Evolutionary conservation across 208 protist species (phyloP).

Genomic region (Phytomonas sp.): DNA sequence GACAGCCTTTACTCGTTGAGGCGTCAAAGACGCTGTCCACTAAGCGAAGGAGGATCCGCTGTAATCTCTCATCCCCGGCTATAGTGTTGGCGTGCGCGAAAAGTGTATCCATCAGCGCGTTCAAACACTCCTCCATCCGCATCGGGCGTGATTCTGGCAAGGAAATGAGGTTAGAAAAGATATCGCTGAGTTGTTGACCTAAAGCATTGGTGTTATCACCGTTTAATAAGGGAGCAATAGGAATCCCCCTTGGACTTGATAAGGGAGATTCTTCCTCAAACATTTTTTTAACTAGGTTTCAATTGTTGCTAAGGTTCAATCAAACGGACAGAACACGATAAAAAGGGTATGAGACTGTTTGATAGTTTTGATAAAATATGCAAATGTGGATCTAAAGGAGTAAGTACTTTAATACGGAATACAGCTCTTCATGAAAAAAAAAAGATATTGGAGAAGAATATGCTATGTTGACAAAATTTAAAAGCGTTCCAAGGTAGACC

Average conservation of each 20-base stretch:
- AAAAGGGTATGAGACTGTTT: too few relatives aligned
- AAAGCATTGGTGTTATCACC: constrained; percentile 55
- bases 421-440: constrained; percentile 12
- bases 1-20: constrained; percentile 59
- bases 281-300: not conserved
- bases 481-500: not conserved
- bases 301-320: not conserved
- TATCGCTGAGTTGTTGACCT: constrained; percentile 52
- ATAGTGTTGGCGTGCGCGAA: constrained; percentile 63
- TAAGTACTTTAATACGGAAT: not conserved
- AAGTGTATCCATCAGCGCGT: constrained; percentile 62
- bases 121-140: constrained; percentile 63
- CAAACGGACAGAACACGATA: too few relatives aligned
- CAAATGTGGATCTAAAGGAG: not conserved
- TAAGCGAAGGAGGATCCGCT: constrained; percentile 47
- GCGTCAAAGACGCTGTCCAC: constrained; percentile 52
- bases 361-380: constrained; percentile 8
- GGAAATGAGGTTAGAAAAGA: constrained; percentile 69
- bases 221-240: not conserved
- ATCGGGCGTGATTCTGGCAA: constrained; percentile 37
- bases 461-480: constrained; percentile 3
- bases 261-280: not conserved
- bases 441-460: constrained; percentile 3
- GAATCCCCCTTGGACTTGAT: not conserved
- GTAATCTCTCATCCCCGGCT: constrained; percentile 33